Evolutionary conservation across 495 filamentous ascomycete genomes (phyloP).

Genomic region (Aspergillus biplanus): DNA sequence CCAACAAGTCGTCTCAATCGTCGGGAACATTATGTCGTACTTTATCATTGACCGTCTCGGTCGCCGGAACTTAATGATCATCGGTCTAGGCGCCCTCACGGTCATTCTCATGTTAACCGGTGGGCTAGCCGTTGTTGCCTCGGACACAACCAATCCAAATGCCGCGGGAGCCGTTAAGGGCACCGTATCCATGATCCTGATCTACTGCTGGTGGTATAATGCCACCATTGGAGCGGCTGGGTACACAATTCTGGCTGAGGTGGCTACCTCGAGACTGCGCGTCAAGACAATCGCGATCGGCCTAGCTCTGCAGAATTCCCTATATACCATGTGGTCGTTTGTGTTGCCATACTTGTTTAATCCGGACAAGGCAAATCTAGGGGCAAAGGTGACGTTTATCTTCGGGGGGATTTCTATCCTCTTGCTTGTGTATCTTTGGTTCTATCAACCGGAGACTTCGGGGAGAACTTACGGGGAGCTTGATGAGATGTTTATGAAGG

Average conservation of each 20-base stretch:
- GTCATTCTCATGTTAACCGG: constrained; percentile 14
- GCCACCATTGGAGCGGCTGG: constrained; percentile 13
- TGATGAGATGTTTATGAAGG: constrained; percentile 19
- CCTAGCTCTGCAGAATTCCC: constrained; percentile 11
- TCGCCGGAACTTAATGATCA: constrained; percentile 16
- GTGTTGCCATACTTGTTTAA: constrained; percentile 18
- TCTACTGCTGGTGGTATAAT: constrained; percentile 20
- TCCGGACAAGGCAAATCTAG: constrained; percentile 17
- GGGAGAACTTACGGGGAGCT: constrained; percentile 10
- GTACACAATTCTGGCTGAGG: constrained; percentile 17
- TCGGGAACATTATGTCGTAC: constrained; percentile 17
- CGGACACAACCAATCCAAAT: not conserved
- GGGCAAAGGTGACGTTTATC: constrained; percentile 16
- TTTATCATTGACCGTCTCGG: constrained; percentile 16
- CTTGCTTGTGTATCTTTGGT: constrained; percentile 15
- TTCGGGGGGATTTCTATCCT: constrained; percentile 15
- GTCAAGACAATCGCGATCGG: constrained; percentile 17
- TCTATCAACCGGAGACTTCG: constrained; percentile 16
- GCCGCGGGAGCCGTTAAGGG: constrained; percentile 13
- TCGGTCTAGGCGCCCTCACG: constrained; percentile 11
- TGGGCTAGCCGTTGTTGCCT: constrained; percentile 12
- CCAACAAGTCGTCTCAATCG: constrained; percentile 11
- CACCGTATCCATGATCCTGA: constrained; percentile 15
- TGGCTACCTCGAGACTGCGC: constrained; percentile 8
- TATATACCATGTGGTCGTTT: constrained; percentile 19